phyloP scores from a whole-genome alignment of 805 yeast genomes.

The Kazachstania taianensis region DNA sequence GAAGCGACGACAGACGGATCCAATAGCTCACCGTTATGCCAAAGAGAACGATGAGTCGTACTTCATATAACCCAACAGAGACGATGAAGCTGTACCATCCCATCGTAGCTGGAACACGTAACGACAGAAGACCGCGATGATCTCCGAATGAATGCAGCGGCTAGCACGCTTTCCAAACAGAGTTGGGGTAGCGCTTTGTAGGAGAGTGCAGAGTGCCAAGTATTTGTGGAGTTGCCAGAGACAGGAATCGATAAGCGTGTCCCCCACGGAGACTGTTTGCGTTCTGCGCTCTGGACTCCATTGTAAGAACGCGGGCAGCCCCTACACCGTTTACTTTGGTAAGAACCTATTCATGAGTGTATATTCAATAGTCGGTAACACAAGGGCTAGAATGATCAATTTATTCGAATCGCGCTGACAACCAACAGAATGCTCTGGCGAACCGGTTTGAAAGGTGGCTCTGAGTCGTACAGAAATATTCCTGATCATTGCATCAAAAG shows the following conservation, averaged over 20 bases:
- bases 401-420: slow-evolving; percentile 83
- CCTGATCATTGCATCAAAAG: slow-evolving; percentile 39
- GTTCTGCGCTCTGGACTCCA: slow-evolving; percentile 79
- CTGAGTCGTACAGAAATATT: slow-evolving; percentile 66
- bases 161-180: too few relatives aligned
- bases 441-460: slow-evolving; percentile 56
- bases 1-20: too few relatives aligned
- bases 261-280: slow-evolving; percentile 79
- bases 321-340: slow-evolving; percentile 76
- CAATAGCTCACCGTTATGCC: too few relatives aligned
- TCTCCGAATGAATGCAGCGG: too few relatives aligned
- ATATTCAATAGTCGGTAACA: slow-evolving; percentile 68
- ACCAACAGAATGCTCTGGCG: slow-evolving; percentile 34
- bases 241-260: slow-evolving; percentile 64
- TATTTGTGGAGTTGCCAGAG: slow-evolving; percentile 71
- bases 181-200: too few relatives aligned
- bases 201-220: too few relatives aligned
- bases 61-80: too few relatives aligned
- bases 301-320: slow-evolving; percentile 86
- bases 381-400: slow-evolving; percentile 61
- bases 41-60: too few relatives aligned
- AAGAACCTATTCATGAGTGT: slow-evolving; percentile 54
- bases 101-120: too few relatives aligned
- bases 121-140: too few relatives aligned
- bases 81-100: too few relatives aligned